Evolutionary conservation across 768 basidiomycete genomes (phyloP), one percentile per base, ranked within the genome.

Genomic region (Calocybe cyanea): DNA sequence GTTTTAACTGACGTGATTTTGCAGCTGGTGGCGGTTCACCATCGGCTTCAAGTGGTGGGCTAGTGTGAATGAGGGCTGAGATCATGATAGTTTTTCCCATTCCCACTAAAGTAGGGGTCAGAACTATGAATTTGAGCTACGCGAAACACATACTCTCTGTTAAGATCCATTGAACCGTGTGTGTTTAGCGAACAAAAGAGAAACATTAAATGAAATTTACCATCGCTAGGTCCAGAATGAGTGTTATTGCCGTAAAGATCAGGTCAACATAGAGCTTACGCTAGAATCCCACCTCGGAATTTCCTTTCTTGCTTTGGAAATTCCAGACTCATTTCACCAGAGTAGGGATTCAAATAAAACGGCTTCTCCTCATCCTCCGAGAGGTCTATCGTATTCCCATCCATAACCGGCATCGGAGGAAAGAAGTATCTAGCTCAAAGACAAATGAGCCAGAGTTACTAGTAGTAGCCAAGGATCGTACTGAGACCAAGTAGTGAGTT

Each of bases 51-150:
- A 71, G 64, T 4, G 68, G 76, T 37, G 74, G 77, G 53, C 85
- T 90, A 9, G 80, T 83, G 51, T 94, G 92, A 19, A 96, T 87
- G 41, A 96, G 77, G 8, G 91, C 83, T 1, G 92, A 89, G 25
- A 96, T 64, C 89, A 93, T 93, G 53, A 93, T 92, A 0, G 91
- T 92, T 68, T 94, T 94, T 6, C 92, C 92, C 81, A 94, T 87
- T n/a, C 91, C 91, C 91, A 93, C 89, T 91, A 40, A 20, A 35
- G 39, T 38, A 18, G 14, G 17, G 7, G 49, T n/a, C 5, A 35
- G 17, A 5, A 14, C n/a, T n/a, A n/a, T n/a, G n/a, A n/a, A n/a
- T n/a, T n/a, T n/a, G n/a, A 38, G 19, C 43, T 10, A 45, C n/a
- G 14, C 14, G 31, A 32, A 8, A 20, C 9, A 47, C 57, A 25